Evolutionary conservation across 106 monocot genomes (phyloP).

Genomic region (Dendrobium catenatum): DNA sequence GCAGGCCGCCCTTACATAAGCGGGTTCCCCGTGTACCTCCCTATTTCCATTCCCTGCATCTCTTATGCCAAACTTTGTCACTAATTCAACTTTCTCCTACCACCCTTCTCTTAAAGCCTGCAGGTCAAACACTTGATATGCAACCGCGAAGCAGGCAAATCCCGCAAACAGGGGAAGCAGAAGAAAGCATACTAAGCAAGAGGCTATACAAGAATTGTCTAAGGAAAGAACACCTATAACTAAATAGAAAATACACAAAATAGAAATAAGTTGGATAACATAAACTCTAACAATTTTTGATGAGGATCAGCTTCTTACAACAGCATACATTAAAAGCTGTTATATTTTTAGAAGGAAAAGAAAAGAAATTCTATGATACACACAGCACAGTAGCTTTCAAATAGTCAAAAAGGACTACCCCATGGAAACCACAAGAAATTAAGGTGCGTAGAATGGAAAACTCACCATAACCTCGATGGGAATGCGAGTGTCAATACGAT

Average conservation of each 20-base stretch:
- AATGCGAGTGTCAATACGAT: constrained; percentile 22
- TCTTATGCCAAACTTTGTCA: constrained; percentile 35
- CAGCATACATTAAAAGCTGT: too few species aligned
- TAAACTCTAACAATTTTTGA: too few species aligned
- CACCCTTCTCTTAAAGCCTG: constrained; percentile 19
- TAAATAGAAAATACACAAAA: too few species aligned
- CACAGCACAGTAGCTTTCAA: too few species aligned
- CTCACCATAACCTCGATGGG: constrained; percentile 38
- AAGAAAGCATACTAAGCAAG: too few species aligned
- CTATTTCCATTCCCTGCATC: background rate
- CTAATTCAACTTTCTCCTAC: constrained; percentile 26
- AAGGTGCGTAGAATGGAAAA: background rate
- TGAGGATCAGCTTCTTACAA: too few species aligned
- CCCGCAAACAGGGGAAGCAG: background rate
- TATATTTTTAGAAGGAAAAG: too few species aligned
- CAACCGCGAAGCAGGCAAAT: background rate
- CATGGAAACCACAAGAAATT: background rate
- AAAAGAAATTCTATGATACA: too few species aligned
- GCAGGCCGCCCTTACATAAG: constrained; percentile 22
- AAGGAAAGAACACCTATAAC: too few species aligned
- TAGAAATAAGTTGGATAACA: too few species aligned
- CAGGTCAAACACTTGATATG: background rate
- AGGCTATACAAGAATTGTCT: too few species aligned
- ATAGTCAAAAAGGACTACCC: too few species aligned
- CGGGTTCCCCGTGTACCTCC: constrained; percentile 21